Base-by-base conservation (phyloP, 352 stramenopile genomes). In the Globisporangium solare region DNA sequence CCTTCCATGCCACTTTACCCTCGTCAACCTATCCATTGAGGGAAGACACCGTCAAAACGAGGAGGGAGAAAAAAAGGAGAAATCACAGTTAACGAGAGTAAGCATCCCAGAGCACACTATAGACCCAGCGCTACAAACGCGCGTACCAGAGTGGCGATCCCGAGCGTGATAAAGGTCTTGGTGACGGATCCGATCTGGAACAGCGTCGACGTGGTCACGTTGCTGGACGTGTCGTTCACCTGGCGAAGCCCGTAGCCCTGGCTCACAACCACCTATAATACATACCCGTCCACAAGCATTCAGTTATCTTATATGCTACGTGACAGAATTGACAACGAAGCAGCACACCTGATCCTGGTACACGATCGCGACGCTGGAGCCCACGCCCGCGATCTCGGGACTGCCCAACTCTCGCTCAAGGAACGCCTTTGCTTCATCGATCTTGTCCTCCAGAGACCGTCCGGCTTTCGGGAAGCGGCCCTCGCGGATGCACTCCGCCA, bases 171-270 rank as follows among this genome's bases (percentile, higher is more conserved):
- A 43, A 89, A 83, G 15, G 76, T 87, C 64, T 89, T 89, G 7
- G 68, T 73, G 18, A 89, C 68, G 1, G 79, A 89, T 7, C 79
- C 79, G 48, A 89, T 84, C 64, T 89, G 72, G 56, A 89, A 89
- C 53, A 85, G 56, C n/a, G 72, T 73, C 13, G 71, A 63, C 27
- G 54, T 62, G 1, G 73, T 73, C 27, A 87, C 76, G 0, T 50
- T 24, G 39, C 58, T 81, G 12, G 27, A 49, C 3, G 47, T 52
- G 40, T 82, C 68, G 15, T 74, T 72, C 27, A 48, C 58, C 61
- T 75, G 35, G 1, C 70, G 60, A 32, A 79, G 62, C 0, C 71
- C 71, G 39, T 76, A 79, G 6, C 71, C 71, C 47, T 71, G 70
- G 49, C 71, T 79, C 37, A 76, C 37, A 40, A 76, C 22, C 20